Evolutionary conservation across 2,329 filamentous ascomycete genomes (phyloP).

Genomic region (Botryotinia calthae): DNA sequence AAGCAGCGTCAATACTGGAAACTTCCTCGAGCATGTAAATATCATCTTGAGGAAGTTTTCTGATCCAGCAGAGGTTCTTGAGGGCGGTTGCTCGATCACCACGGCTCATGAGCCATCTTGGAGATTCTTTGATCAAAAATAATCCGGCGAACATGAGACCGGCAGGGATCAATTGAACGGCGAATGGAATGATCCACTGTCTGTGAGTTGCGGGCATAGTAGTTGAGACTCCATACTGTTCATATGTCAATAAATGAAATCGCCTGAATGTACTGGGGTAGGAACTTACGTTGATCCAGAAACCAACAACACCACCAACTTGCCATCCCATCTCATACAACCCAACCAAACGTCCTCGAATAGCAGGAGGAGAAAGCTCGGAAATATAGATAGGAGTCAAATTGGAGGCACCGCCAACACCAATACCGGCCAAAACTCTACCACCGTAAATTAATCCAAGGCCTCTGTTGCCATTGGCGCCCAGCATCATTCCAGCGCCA

Average conservation of each 20-base stretch:
- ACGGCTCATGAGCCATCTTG: slow-evolving; percentile 44
- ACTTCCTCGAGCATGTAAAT: slow-evolving; percentile 73
- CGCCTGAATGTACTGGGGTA: slow-evolving; percentile 25
- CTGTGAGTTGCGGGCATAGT: slow-evolving; percentile 31
- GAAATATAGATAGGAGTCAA: slow-evolving; percentile 63
- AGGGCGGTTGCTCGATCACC: slow-evolving; percentile 22
- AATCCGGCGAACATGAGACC: slow-evolving; percentile 41
- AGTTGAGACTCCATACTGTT: slow-evolving; percentile 56
- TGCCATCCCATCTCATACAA: slow-evolving; percentile 67
- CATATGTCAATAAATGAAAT: slow-evolving; percentile 26
- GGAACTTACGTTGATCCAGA: slow-evolving; percentile 56
- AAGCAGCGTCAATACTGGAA: slow-evolving; percentile 64
- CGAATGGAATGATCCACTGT: slow-evolving; percentile 41
- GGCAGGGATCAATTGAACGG: slow-evolving; percentile 40
- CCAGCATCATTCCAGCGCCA: slow-evolving; percentile 69
- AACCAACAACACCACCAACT: slow-evolving; percentile 60
- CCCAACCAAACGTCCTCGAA: slow-evolving; percentile 53
- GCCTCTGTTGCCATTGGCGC: slow-evolving; percentile 41
- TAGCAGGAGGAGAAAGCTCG: slow-evolving; percentile 50
- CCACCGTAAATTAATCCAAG: slow-evolving; percentile 28
- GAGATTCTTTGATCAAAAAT: slow-evolving; percentile 67
- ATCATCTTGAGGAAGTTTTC: slow-evolving; percentile 55
- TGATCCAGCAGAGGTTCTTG: slow-evolving; percentile 60
- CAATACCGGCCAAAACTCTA: slow-evolving; percentile 32
- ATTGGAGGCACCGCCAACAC: slow-evolving; percentile 46